Evolutionary conservation across 176 grass and related monocot species (phyloP).

Genomic region (Paspalum notatum): DNA sequence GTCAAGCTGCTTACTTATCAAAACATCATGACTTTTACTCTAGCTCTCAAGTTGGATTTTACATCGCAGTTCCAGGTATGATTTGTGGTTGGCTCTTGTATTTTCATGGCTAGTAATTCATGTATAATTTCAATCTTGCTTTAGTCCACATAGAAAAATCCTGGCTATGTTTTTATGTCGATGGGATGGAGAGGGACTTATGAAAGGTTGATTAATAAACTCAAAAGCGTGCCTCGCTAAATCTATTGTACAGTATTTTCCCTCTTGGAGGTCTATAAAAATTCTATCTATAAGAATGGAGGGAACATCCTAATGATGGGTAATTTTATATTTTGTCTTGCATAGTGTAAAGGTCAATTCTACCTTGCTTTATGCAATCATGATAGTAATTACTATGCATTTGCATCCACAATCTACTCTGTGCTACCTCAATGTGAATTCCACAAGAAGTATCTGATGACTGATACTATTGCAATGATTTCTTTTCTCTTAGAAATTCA

Average conservation of each 20-base stretch:
- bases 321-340: constrained; percentile 1
- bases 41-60: constrained; percentile 90
- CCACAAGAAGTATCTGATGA: neutral
- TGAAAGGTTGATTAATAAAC: neutral
- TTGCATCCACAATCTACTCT: neutral
- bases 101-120: neutral
- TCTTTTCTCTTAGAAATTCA: neutral
- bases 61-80: constrained; percentile 92
- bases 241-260: neutral
- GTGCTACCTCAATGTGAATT: neutral
- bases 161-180: neutral
- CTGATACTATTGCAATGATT: constrained; percentile 5
- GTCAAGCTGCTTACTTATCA: constrained; percentile 98
- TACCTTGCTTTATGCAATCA: neutral
- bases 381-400: neutral
- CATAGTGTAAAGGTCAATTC: neutral
- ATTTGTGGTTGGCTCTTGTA: constrained; percentile 10
- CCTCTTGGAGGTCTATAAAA: neutral
- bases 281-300: neutral
- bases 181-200: neutral
- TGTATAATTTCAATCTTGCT: neutral
- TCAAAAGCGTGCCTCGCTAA: neutral
- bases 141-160: neutral
- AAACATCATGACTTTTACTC: constrained; percentile 79
- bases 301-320: neutral